phyloP scores from a whole-genome alignment of 129 eudicot genomes.

The Tagetes patula region DNA sequence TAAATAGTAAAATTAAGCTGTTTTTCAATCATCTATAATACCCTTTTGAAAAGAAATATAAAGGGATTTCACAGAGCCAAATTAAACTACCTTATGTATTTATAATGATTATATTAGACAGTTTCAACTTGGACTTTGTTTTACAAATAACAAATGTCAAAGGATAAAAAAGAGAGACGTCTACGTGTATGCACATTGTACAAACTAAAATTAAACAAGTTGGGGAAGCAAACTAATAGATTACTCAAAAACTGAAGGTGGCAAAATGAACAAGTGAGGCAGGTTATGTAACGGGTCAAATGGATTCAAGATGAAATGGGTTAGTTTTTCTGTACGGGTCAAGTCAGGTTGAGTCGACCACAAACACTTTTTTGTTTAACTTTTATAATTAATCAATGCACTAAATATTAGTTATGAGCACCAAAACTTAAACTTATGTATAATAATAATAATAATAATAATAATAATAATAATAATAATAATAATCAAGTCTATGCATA shows the following conservation, averaged over 20 bases:
- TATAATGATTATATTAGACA: neutral
- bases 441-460: neutral
- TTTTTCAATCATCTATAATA: neutral
- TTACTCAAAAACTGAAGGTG: neutral
- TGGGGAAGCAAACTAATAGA: conserved; percentile 6
- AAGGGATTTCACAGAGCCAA: neutral
- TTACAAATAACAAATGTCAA: neutral
- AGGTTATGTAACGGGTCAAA: neutral
- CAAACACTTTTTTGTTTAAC: neutral
- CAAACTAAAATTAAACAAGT: neutral
- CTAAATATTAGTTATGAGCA: neutral
- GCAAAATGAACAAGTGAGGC: neutral
- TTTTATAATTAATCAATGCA: conserved; percentile 3
- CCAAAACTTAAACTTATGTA: neutral
- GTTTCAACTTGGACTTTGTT: neutral
- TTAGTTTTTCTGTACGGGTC: too few relatives aligned
- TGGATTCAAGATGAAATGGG: conserved; percentile 8
- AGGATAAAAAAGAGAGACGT: neutral
- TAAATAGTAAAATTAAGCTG: neutral
- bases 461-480: neutral
- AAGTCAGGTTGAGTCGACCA: neutral
- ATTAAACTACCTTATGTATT: neutral
- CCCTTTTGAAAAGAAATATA: neutral
- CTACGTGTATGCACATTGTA: neutral
- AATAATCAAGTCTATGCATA: neutral